Evolutionary conservation across 2,329 filamentous ascomycete genomes (phyloP).

Genomic region (Aspergillus oerlinghausenensis): DNA sequence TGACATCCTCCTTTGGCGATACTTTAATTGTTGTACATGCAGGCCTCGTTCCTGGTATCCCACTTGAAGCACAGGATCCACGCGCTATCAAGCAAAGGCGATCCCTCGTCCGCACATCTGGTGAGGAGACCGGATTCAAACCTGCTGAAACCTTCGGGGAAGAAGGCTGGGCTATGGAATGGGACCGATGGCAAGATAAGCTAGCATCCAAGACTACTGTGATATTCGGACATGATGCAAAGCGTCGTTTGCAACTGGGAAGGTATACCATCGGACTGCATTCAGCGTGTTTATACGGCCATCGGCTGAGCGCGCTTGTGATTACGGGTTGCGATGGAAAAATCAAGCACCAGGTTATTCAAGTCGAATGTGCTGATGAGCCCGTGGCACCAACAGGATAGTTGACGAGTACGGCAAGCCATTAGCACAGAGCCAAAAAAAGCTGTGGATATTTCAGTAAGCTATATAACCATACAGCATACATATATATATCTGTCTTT

Average conservation of each 20-base stretch:
- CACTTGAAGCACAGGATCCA: constrained; percentile 16
- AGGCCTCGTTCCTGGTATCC: constrained; percentile 13
- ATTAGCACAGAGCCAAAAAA: too few species aligned
- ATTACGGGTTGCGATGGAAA: constrained; percentile 1
- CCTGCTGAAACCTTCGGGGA: constrained; percentile 13
- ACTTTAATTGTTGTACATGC: constrained; percentile 17
- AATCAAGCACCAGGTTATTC: constrained; percentile 11
- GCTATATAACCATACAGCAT: too few species aligned
- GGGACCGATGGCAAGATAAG: constrained; percentile 19
- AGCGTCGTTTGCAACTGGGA: constrained; percentile 17
- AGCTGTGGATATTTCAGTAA: too few species aligned
- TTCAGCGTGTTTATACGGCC: constrained; percentile 18
- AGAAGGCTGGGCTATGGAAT: constrained; percentile 17
- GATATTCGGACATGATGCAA: constrained; percentile 22
- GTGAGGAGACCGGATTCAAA: neutral
- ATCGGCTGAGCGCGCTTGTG: constrained; percentile 17
- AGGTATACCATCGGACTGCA: constrained; percentile 19
- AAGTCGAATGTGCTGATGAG: constrained; percentile 15
- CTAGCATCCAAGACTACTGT: constrained; percentile 14
- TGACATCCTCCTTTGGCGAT: constrained; percentile 7
- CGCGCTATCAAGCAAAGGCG: constrained; percentile 17
- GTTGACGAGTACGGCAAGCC: neutral
- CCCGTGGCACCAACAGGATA: neutral
- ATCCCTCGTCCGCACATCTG: constrained; percentile 5
- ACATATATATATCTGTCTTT: too few species aligned